phyloP scores from a whole-genome alignment of 768 basidiomycete species.

The Lepiota venenata region DNA sequence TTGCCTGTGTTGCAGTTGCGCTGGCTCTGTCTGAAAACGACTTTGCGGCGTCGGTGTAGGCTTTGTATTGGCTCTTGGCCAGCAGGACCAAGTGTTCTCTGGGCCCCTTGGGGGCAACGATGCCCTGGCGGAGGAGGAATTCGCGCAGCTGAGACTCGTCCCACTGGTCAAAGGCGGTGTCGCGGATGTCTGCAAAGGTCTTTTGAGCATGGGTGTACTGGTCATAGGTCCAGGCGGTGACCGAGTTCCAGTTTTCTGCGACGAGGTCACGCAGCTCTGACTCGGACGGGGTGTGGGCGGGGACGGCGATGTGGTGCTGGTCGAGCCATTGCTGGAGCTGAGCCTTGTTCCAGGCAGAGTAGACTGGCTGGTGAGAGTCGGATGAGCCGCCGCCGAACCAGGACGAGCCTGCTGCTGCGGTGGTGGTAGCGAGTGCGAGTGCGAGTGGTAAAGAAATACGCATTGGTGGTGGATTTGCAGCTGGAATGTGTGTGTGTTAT shows the following conservation, averaged over 20 bases:
- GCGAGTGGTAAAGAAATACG: constrained; percentile 7
- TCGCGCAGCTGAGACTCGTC: constrained; percentile 78
- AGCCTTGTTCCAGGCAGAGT: constrained; percentile 55
- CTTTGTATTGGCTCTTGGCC: constrained; percentile 67
- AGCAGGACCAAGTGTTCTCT: constrained; percentile 76
- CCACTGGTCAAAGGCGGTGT: constrained; percentile 74
- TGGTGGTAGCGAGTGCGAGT: constrained; percentile 30
- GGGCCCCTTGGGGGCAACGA: constrained; percentile 77
- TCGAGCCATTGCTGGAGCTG: constrained; percentile 70
- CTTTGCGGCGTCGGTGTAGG: constrained; percentile 58
- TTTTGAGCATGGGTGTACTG: constrained; percentile 64
- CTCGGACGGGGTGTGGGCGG: constrained; percentile 33
- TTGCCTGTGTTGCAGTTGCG: constrained; percentile 38
- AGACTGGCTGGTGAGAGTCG: constrained; percentile 27
- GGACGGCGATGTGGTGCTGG: constrained; percentile 57
- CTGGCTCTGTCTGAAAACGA: constrained; percentile 50
- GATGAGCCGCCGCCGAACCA: constrained; percentile 43
- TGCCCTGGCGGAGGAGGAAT: constrained; percentile 83
- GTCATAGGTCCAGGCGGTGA: constrained; percentile 55
- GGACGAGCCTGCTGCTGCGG: constrained; percentile 30
- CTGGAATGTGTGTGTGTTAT: neutral
- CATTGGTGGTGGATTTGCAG: neutral
- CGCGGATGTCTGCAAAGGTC: constrained; percentile 55
- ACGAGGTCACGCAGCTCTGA: constrained; percentile 46
- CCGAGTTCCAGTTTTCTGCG: constrained; percentile 57